Base-by-base conservation (phyloP, 2,329 filamentous ascomycete species). In the Diaporthe longicolla region DNA sequence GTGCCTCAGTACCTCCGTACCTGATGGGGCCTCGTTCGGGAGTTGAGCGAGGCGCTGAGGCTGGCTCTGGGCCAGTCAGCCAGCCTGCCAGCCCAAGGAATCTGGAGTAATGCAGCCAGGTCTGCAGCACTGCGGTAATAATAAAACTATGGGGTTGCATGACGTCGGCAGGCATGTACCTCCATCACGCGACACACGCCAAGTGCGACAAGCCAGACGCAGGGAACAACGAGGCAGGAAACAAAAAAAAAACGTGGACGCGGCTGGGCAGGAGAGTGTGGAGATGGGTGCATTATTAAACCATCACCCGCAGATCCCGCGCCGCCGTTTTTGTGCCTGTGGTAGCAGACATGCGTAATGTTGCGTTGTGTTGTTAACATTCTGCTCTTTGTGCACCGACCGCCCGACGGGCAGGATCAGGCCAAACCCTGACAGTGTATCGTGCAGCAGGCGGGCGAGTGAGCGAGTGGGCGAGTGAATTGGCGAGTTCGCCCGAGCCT, bases 111-210 rank as follows among this genome's bases (percentile, higher is more conserved):
- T 54, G 45, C 57, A 61, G 15, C 11, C 37, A n/a, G n/a, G n/a
- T n/a, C n/a, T 40, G 37, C 37, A 17, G 40, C 40, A 17, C 35
- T 55, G 57, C 54, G 45, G 69, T 61, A 57, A 71, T 29, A 37
- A 43, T 63, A 43, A 43, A 61, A 65, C 29, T 54, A 35, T 32
- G 43, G 48, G 15, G 52, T 70, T 70, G 70, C 59, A 61, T 71
- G 70, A 71, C 70, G 70, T 71, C 70, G 70, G 57, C 57, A 63
- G 57, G 24, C 57, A 63, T 50, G 70, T 55, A 71, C 59, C 26
- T 3, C 57, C 57, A 59, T 71, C 70, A 63, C 70, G 57, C 57
- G 70, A 71, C 70, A 70, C 37, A 37, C n/a, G 52, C 68, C 54
- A 70, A 48, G 54, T 58, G 68, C 37, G 29, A 37, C 54, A 50